Base-by-base conservation (phyloP, 768 basidiomycete species). In the Lactarius akahatsu region DNA sequence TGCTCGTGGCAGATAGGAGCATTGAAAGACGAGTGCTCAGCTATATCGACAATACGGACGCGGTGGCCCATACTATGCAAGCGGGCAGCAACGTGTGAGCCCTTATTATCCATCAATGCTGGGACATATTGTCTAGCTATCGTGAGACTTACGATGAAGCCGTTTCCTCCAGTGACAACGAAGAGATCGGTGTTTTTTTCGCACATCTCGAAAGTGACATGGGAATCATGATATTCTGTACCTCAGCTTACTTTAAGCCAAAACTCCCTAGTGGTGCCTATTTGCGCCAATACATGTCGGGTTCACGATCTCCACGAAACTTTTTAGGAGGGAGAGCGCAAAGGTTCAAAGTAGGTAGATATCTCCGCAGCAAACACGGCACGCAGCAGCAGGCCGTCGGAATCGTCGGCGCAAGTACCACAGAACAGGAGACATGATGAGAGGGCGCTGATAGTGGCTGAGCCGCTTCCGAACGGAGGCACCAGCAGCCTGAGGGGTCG, bases 101-200 rank as follows among this genome's bases (percentile, higher is more conserved):
- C 85, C 86, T 86, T 47, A 20, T 10, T 64, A 65, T 65, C 60
- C 32, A n/a, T 28, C 64, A 38, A 38, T 34, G n/a, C 16, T 16
- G 41, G 26, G 41, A 38, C 47, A 28, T 45, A 23, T 23, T 50
- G 20, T 55, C 45, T 16, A 0, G 40, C 26, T 16, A 32, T 67
- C 18, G 62, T 65, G 32, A 26, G 26, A 71, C 80, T 71, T 69
- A 85, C 84, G n/a, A 85, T 80, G 68, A 85, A 85, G 4, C 84
- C 84, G 67, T 81, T 74, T 1, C 84, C 85, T 6, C 85, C 83
- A 2, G 81, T 81, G 36, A 85, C 74, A 30, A 85, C 77, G 57
- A 79, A 71, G 20, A 61, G 71, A 38, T 65, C 64, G 41, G 26
- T 36, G 28, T 6, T 26, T 63, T 36, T 26, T 63, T 36, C 60